These are phyloP conservation scores for Rhodosporidiobolus sp. DNA, from an alignment of 768 basidiomycete species.

Conservation along the genomic window DNA sequence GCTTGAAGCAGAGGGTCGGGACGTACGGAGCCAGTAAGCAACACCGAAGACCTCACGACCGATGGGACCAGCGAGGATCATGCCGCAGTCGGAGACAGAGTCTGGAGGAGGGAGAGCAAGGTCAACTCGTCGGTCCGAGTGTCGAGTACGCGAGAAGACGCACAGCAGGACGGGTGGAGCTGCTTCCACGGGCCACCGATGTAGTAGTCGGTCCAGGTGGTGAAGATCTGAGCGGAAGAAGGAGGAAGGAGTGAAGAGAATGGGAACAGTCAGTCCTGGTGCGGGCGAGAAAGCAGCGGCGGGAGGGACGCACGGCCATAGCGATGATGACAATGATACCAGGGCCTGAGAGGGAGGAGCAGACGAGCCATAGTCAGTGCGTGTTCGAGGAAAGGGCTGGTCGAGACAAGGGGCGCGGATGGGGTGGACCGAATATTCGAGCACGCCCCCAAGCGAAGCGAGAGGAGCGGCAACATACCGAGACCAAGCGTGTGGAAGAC, in stretches of 20 bases:
- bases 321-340: conserved; percentile 26
- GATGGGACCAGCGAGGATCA: conserved; percentile 16
- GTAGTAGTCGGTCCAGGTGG: conserved; percentile 24
- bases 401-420: too few relatives aligned
- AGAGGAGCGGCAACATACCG: too few relatives aligned
- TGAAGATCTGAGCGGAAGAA: background rate
- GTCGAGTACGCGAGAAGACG: background rate
- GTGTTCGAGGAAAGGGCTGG: too few relatives aligned
- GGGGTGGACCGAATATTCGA: too few relatives aligned
- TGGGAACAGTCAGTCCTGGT: background rate
- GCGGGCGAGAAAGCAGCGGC: too few relatives aligned
- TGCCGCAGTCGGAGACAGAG: conserved; percentile 28
- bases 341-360: too few relatives aligned
- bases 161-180: conserved; percentile 23
- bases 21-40: conserved; percentile 27
- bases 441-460: too few relatives aligned
- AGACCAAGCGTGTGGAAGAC: conserved; percentile 31
- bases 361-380: too few relatives aligned
- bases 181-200: conserved; percentile 29
- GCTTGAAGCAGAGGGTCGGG: background rate
- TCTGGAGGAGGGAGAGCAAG: background rate
- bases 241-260: background rate
- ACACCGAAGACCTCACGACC: conserved; percentile 28
- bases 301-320: conserved; percentile 16
- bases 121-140: background rate